A percentile compares a stretch with the other conserved stretches of the same genome.
These are phyloP conservation scores for Adansonia madagascariensis DNA, from an alignment of 441 rosid genomes.

Conservation along the genomic window DNA sequence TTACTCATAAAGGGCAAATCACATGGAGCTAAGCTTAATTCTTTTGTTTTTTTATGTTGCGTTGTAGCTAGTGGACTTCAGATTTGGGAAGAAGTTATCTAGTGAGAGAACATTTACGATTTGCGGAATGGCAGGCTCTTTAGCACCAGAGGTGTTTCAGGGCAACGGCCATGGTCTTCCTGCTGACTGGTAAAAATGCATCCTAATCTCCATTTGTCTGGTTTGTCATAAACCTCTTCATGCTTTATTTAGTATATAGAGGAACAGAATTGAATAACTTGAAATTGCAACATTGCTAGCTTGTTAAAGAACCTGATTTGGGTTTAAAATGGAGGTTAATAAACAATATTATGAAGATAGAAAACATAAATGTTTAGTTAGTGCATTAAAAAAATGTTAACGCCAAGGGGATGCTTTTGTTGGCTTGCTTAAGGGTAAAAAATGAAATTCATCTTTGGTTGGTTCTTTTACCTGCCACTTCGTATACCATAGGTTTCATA, in stretches of 20 bases:
- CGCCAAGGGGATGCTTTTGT: not conserved
- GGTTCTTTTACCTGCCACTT: conserved; percentile 1
- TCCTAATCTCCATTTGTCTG: conserved; percentile 10
- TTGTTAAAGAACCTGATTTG: conserved; percentile 9
- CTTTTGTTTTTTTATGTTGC: conserved; percentile 25
- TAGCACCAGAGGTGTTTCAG: conserved; percentile 92
- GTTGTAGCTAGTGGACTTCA: conserved; percentile 84
- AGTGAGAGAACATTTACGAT: conserved; percentile 82
- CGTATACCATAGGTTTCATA: not conserved
- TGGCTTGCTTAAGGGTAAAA: not conserved
- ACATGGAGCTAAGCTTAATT: not conserved
- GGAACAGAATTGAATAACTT: not conserved
- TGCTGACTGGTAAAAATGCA: conserved; percentile 73
- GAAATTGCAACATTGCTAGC: not conserved
- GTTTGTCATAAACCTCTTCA: not conserved
- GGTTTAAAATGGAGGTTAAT: conserved; percentile 6
- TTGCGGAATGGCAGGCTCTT: conserved; percentile 84
- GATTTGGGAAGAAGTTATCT: conserved; percentile 78
- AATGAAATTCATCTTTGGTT: not conserved
- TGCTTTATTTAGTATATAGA: not conserved
- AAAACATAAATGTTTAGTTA: not conserved
- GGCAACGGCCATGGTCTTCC: conserved; percentile 89
- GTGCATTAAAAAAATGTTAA: not conserved
- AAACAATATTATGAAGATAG: not conserved
- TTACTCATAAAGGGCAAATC: conserved; percentile 16